Evolutionary conservation across 2,329 filamentous ascomycete genomes (phyloP), one percentile per base, ranked within the genome.

Genomic region (Aspergillus versicolor): DNA sequence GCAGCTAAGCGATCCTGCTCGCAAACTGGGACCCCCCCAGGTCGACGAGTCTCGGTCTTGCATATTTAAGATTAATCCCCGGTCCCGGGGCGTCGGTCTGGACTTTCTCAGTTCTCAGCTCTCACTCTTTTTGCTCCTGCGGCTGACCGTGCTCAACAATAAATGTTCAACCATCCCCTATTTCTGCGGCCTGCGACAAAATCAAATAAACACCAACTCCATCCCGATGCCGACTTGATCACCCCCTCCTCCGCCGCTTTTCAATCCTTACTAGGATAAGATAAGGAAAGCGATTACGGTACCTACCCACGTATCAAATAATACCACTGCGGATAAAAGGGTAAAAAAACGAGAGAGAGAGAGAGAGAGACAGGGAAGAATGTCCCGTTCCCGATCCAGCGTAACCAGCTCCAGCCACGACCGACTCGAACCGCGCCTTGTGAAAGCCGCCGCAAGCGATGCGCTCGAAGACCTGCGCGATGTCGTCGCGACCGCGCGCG

Each of bases 401-500:
- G 62, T 47, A 27, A 47, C 69, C 46, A 65, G 66, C 43, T 69
- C 72, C 41, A 74, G 67, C 57, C 65, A 73, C 51, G 73, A 74
- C 38, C 70, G 75, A 13, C 69, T 77, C 42, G 75, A 78, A 52
- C 75, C 75, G 5, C 72, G 70, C 19, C 69, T 78, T n/a, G 67
- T 77, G 6, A 70, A 73, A 54, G 74, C 75, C 7, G 74, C 69
- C 3, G 74, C 75, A 52, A 65, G 69, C 50, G 70, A 78, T 59
- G 67, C 75, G 27, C 56, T 73, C 22, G 62, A 70, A 17, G 62
- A 69, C 15, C 66, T 77, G 17, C 62, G 61, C 30, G 64, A 67
- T 11, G 65, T 73, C 5, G 62, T 76, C 44, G 57, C 67, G 5
- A 60, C 69, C 5, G 73, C 75, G 6, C 70, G 64, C 44, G 69